Evolutionary conservation across 805 yeast species (phyloP).

Genomic region (Cyberlindnera amylophila): DNA sequence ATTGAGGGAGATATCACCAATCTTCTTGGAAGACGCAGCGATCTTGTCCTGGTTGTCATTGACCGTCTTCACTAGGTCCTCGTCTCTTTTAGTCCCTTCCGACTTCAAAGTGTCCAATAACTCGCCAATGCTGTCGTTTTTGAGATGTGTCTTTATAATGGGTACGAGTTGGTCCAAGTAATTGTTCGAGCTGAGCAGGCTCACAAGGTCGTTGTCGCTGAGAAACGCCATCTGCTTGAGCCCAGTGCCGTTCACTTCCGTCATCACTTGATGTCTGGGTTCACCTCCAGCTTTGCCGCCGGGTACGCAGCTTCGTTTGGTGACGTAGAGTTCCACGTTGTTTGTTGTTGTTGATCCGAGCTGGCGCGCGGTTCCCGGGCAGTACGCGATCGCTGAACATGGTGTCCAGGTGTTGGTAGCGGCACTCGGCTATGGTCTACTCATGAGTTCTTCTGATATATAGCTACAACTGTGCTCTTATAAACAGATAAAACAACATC

Average conservation of each 20-base stretch:
- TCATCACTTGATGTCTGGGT: not conserved
- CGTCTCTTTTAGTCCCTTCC: slow-evolving; percentile 56
- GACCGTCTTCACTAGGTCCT: slow-evolving; percentile 59
- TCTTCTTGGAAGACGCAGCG: slow-evolving; percentile 54
- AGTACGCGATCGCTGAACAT: no score
- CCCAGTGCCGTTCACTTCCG: slow-evolving; percentile 1
- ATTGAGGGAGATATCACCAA: slow-evolving; percentile 55
- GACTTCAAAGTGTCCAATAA: slow-evolving; percentile 53
- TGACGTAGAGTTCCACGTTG: no score
- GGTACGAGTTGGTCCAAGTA: slow-evolving; percentile 80
- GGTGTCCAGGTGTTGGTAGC: no score
- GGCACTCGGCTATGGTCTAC: no score
- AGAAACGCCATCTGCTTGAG: slow-evolving; percentile 18
- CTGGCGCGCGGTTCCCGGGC: no score
- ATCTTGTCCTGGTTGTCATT: slow-evolving; percentile 55
- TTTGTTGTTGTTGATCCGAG: no score
- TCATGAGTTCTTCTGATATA: no score
- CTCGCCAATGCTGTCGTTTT: slow-evolving; percentile 48
- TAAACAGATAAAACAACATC: no score
- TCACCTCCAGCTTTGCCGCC: slow-evolving; percentile 5
- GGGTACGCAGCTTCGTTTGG: not conserved
- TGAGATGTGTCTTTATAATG: slow-evolving; percentile 59
- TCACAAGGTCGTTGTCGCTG: slow-evolving; percentile 25
- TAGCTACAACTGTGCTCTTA: no score
- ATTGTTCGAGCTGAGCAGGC: slow-evolving; percentile 47